These are phyloP conservation scores for Citrus australasica DNA, from an alignment of 345 rosid genomes.

Conservation along the genomic window DNA sequence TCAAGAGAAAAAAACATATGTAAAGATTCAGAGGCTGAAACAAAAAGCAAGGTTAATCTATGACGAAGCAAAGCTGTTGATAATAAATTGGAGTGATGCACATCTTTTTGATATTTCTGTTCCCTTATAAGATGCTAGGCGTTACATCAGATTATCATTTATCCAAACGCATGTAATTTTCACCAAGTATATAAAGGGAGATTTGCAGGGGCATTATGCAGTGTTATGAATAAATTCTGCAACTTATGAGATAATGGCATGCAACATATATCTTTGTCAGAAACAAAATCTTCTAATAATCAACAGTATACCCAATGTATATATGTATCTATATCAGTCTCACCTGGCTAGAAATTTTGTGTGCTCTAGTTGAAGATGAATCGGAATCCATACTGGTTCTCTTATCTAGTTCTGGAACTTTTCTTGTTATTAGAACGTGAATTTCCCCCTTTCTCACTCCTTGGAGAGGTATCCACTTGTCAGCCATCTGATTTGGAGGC, in stretches of 20 bases:
- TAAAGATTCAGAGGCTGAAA: background rate
- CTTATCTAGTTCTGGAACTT: conserved; percentile 55
- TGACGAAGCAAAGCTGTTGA: background rate
- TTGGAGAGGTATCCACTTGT: conserved; percentile 98
- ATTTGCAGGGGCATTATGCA: background rate
- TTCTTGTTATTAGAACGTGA: conserved; percentile 69
- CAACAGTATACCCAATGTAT: background rate
- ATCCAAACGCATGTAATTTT: background rate
- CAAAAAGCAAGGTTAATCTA: background rate
- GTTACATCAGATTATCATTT: background rate
- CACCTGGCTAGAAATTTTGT: conserved; percentile 50
- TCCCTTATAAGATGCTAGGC: background rate
- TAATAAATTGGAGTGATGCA: background rate
- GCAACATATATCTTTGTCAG: background rate
- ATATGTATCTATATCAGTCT: background rate
- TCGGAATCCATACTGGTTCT: conserved; percentile 49
- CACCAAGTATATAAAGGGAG: background rate
- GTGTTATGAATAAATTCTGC: background rate
- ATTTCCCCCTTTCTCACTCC: conserved; percentile 91
- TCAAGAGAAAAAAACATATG: background rate
- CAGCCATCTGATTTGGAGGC: conserved; percentile 72
- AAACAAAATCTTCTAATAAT: background rate
- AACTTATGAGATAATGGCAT: background rate
- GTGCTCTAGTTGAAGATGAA: conserved; percentile 57
- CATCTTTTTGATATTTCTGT: background rate